Percentiles rank a stretch among this genome's conserved stretches.
Conservation (phyloP, 768 basidiomycete genomes). For the Candolleomyces eurysporus region DNA sequence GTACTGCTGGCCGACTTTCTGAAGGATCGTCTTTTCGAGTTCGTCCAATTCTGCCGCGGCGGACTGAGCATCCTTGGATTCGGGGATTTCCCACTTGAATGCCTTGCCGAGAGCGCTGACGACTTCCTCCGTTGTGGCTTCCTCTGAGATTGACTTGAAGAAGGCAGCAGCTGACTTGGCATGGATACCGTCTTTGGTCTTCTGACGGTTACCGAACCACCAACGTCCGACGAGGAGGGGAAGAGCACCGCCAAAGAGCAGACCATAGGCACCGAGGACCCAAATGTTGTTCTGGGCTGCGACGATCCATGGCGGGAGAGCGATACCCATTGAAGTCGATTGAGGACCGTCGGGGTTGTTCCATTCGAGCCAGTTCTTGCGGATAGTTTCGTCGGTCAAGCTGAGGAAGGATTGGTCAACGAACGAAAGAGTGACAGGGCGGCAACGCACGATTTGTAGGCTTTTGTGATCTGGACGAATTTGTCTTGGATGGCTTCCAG, state of each 20-base stretch:
- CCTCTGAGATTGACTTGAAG: constrained; percentile 86
- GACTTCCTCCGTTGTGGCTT: constrained; percentile 69
- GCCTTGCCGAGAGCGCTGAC: constrained; percentile 68
- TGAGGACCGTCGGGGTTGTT: constrained; percentile 98
- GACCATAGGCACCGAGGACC: constrained; percentile 84
- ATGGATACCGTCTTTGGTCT: constrained; percentile 90
- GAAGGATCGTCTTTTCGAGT: constrained; percentile 50
- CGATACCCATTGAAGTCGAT: constrained; percentile 91
- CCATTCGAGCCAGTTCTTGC: constrained; percentile 84
- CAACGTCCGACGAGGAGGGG: constrained; percentile 77
- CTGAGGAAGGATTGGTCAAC: constrained; percentile 34
- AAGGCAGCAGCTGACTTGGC: constrained; percentile 79
- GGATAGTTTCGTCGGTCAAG: constrained; percentile 88
- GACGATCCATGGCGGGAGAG: constrained; percentile 90
- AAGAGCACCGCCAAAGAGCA: constrained; percentile 84
- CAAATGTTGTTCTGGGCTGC: constrained; percentile 89
- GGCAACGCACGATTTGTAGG: constrained; percentile 82
- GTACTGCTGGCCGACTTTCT: constrained; percentile 55
- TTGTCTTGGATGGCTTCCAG: constrained; percentile 80
- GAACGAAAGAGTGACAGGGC: neutral
- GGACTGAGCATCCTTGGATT: constrained; percentile 22
- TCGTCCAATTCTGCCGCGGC: constrained; percentile 40
- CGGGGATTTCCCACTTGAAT: constrained; percentile 55
- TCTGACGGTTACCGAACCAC: constrained; percentile 93
- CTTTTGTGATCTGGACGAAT: constrained; percentile 94